Evolutionary conservation across 768 basidiomycete species (phyloP).

Genomic region (Stropharia rugosoannulata): DNA sequence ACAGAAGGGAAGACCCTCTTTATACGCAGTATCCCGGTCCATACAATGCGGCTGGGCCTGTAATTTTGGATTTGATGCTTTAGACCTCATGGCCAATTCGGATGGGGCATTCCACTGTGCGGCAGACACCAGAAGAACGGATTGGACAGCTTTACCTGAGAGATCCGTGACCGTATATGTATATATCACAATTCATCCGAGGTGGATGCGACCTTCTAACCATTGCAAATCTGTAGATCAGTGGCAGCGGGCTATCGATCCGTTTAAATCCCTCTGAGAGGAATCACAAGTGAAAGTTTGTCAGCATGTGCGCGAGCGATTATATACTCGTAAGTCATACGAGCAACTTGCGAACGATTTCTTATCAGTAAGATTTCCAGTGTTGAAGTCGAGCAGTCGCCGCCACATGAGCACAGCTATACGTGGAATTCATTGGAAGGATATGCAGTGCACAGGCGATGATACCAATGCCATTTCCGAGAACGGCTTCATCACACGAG

Average conservation of each 20-base stretch:
- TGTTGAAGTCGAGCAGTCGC: too few relatives aligned
- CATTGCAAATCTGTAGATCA: background rate
- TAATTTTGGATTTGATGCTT: constrained; percentile 3
- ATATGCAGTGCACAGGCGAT: too few relatives aligned
- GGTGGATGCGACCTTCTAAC: background rate
- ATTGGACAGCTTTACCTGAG: background rate
- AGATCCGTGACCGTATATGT: constrained; percentile 1
- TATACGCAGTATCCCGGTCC: constrained; percentile 17
- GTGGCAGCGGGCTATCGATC: background rate
- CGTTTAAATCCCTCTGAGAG: too few relatives aligned
- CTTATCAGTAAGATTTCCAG: too few relatives aligned
- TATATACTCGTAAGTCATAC: too few relatives aligned
- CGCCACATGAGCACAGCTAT: too few relatives aligned
- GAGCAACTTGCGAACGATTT: too few relatives aligned
- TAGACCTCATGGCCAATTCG: constrained; percentile 13
- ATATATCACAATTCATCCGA: background rate
- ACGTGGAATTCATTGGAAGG: too few relatives aligned
- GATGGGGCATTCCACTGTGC: background rate
- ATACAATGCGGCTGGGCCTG: constrained; percentile 13
- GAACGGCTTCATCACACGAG: too few relatives aligned
- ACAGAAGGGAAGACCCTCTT: constrained; percentile 9
- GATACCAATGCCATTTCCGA: too few relatives aligned
- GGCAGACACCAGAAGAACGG: background rate
- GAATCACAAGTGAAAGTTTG: too few relatives aligned
- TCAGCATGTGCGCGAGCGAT: too few relatives aligned